Evolutionary conservation across 106 monocot genomes (phyloP).

Genomic region (Xerophyta viscosa): DNA sequence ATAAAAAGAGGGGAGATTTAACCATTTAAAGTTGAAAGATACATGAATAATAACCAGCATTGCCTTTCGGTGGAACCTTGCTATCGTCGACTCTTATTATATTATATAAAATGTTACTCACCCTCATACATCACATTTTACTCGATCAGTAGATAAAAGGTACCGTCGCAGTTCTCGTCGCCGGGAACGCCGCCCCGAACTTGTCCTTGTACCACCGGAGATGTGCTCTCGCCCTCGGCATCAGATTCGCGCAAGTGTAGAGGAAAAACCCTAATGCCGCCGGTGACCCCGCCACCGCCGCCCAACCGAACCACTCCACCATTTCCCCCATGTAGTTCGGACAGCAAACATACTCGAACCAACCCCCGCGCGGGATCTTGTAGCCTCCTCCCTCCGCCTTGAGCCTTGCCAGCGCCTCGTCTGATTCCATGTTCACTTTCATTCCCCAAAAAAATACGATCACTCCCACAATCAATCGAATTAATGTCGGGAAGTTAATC

Average conservation of each 20-base stretch:
- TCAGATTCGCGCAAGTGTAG: slow-evolving; percentile 70
- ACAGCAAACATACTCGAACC: slow-evolving; percentile 75
- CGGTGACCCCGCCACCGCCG: slow-evolving; percentile 56
- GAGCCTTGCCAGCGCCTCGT: slow-evolving; percentile 47
- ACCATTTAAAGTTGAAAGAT: no score
- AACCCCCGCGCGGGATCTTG: slow-evolving; percentile 62
- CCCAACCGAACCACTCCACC: slow-evolving; percentile 88
- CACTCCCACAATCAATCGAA: slow-evolving; percentile 31
- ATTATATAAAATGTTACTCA: no score
- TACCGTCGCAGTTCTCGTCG: slow-evolving; percentile 46
- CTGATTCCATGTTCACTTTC: slow-evolving; percentile 59
- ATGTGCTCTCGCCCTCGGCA: slow-evolving; percentile 58
- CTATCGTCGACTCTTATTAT: no score
- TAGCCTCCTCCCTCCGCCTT: slow-evolving; percentile 51
- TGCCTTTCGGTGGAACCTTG: no score
- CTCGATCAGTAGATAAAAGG: slow-evolving; percentile 40
- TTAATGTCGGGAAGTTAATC: slow-evolving; percentile 4
- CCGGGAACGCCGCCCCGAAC: slow-evolving; percentile 60
- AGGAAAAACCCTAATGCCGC: slow-evolving; percentile 68
- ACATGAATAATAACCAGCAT: no score
- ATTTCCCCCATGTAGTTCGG: slow-evolving; percentile 91
- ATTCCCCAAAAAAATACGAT: slow-evolving; percentile 69
- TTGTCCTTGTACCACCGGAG: slow-evolving; percentile 64
- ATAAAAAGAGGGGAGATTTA: no score
- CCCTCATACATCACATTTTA: no score